Percentiles rank a stretch among this genome's conserved stretches.
These are phyloP conservation scores for Colletotrichum shisoi DNA, from an alignment of 2,329 filamentous ascomycete genomes.

Conservation along the genomic window DNA sequence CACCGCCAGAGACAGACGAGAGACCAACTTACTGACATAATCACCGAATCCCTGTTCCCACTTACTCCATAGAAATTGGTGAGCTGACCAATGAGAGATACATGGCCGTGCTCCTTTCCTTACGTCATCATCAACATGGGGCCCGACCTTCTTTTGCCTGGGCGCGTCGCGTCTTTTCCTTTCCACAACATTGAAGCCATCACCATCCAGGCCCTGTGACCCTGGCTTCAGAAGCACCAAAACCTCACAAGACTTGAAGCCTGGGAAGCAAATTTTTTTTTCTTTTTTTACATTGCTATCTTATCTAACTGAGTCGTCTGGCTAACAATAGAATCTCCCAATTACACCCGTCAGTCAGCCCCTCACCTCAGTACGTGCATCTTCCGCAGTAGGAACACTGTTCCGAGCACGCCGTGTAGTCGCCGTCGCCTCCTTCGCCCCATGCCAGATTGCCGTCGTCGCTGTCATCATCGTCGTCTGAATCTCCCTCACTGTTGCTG, in stretches of 20 bases:
- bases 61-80: no score
- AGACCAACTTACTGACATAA: neutral
- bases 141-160: neutral
- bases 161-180: neutral
- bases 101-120: no score
- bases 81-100: no score
- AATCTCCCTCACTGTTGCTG: neutral
- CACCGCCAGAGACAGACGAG: neutral
- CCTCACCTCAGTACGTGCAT: slow-evolving; percentile 33
- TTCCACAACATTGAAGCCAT: neutral
- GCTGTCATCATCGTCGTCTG: no score
- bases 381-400: slow-evolving; percentile 37
- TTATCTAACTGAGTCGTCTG: neutral
- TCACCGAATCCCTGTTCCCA: no score
- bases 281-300: neutral
- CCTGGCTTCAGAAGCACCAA: neutral
- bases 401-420: slow-evolving; percentile 38
- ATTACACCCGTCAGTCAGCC: no score
- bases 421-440: slow-evolving; percentile 12
- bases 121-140: no score
- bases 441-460: slow-evolving; percentile 15
- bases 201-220: neutral
- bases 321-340: neutral
- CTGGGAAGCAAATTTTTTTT: neutral
- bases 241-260: neutral